Percentiles rank a stretch among this genome's conserved stretches.
Conservation (phyloP, 768 basidiomycete species). For the Phylloporus arenicola region DNA sequence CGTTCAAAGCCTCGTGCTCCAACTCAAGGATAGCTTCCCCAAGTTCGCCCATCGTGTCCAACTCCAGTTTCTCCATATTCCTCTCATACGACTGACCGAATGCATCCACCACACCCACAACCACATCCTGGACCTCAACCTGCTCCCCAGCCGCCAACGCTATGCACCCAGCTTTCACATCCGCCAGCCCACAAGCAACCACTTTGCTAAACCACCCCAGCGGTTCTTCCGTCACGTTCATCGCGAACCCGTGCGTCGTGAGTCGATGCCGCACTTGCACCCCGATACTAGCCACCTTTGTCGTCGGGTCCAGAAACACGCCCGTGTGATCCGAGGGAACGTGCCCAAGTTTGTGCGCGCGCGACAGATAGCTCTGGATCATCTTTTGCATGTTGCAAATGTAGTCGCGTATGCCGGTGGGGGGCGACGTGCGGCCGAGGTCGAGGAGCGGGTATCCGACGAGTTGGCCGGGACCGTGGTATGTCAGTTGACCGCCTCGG, state of each 20-base stretch:
- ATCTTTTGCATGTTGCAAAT: slow-evolving; percentile 76
- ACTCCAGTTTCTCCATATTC: slow-evolving; percentile 41
- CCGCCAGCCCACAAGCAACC: slow-evolving; percentile 85
- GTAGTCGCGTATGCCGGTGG: slow-evolving; percentile 71
- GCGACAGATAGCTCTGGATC: slow-evolving; percentile 57
- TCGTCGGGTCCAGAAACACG: slow-evolving; percentile 72
- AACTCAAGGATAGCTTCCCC: slow-evolving; percentile 42
- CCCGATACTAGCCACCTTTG: slow-evolving; percentile 93
- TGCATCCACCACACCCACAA: slow-evolving; percentile 43
- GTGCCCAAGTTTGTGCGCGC: slow-evolving; percentile 53
- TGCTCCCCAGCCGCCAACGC: slow-evolving; percentile 38
- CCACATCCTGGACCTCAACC: slow-evolving; percentile 45
- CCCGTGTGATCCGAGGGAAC: slow-evolving; percentile 79
- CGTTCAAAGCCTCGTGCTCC: slow-evolving; percentile 40
- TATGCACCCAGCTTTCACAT: slow-evolving; percentile 74
- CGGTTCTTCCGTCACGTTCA: slow-evolving; percentile 85
- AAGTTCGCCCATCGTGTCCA: slow-evolving; percentile 41
- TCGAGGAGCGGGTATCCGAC: slow-evolving; percentile 94
- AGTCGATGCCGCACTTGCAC: slow-evolving; percentile 93
- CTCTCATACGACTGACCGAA: slow-evolving; percentile 48
- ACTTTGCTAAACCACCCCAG: slow-evolving; percentile 80
- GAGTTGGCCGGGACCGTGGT: slow-evolving; percentile 96
- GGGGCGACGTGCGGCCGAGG: slow-evolving; percentile 70
- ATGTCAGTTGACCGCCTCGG: slow-evolving; percentile 92
- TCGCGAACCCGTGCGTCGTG: slow-evolving; percentile 90